Percentiles rank a stretch among this genome's conserved stretches.
phyloP scores from a whole-genome alignment of 2,329 filamentous ascomycete genomes.

The Arthroderma uncinatum region DNA sequence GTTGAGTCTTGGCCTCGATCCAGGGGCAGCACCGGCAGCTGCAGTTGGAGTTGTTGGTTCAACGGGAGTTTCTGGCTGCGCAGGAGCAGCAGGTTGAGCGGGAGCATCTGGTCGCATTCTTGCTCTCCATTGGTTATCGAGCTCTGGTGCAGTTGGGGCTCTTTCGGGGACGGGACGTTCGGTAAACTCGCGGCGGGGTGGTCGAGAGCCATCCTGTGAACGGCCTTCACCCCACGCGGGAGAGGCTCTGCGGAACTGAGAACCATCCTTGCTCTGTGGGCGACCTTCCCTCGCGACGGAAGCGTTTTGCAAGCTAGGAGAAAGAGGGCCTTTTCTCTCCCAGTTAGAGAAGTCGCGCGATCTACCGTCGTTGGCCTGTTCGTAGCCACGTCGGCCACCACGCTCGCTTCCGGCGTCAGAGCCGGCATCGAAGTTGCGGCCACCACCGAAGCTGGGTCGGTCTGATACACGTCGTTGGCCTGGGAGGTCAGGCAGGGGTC shows the following conservation, averaged over 20 bases:
- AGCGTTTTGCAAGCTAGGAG: conserved; percentile 49
- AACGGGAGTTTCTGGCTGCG: conserved; percentile 37
- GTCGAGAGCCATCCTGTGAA: conserved; percentile 65
- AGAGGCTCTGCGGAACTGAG: conserved; percentile 53
- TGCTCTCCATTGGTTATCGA: conserved; percentile 84
- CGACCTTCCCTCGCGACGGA: conserved; percentile 41
- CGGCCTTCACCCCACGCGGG: conserved; percentile 62
- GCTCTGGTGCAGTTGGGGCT: conserved; percentile 73
- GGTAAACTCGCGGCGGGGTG: conserved; percentile 65
- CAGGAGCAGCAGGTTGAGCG: conserved; percentile 53
- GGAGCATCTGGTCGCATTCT: conserved; percentile 76
- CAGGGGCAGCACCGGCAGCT: conserved; percentile 48
- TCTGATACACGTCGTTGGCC: conserved; percentile 37
- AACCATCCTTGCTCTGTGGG: conserved; percentile 49
- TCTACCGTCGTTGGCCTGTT: conserved; percentile 56
- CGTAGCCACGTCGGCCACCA: conserved; percentile 54
- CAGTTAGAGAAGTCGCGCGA: conserved; percentile 75
- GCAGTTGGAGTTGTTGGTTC: conserved; percentile 50
- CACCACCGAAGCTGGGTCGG: conserved; percentile 39
- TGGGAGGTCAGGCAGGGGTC: conserved; percentile 67
- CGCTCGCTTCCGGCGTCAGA: conserved; percentile 53
- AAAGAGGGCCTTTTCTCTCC: conserved; percentile 88
- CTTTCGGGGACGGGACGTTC: conserved; percentile 56
- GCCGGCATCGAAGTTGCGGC: conserved; percentile 43
- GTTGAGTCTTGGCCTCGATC: conserved; percentile 68